A percentile compares a stretch with the other conserved stretches of the same genome.
These are phyloP conservation scores for Aspergillus ostianus DNA, from an alignment of 495 filamentous ascomycete genomes.

Conservation along the genomic window DNA sequence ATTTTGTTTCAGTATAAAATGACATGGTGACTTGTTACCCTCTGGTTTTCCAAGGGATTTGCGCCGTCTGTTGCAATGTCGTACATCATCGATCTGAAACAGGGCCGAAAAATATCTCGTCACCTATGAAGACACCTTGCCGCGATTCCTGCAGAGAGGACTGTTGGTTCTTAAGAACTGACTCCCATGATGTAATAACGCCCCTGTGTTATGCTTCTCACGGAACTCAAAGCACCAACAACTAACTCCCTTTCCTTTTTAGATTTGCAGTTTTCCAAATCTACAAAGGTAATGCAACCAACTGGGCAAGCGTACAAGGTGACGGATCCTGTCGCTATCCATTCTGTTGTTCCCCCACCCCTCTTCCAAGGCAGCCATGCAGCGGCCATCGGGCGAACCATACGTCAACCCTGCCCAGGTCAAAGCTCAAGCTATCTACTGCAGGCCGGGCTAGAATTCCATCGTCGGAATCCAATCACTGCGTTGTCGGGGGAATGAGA, in stretches of 20 bases:
- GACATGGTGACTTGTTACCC: not conserved
- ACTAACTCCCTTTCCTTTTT: not conserved
- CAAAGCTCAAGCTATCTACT: constrained; percentile 19
- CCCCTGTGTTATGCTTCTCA: not conserved
- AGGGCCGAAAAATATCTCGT: not conserved
- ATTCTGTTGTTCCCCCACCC: not conserved
- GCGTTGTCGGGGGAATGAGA: constrained; percentile 5
- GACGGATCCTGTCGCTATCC: not conserved
- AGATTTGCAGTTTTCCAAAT: too few species aligned
- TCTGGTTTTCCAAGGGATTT: not conserved
- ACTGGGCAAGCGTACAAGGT: not conserved
- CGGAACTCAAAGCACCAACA: not conserved
- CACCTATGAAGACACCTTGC: not conserved
- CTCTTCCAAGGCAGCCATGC: constrained; percentile 13
- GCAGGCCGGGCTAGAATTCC: constrained; percentile 4
- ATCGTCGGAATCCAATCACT: constrained; percentile 7
- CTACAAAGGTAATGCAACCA: not conserved
- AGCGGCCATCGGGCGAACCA: constrained; percentile 3
- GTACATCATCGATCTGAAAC: not conserved
- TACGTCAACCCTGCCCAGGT: constrained; percentile 13
- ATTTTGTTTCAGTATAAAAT: not conserved
- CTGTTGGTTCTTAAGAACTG: not conserved
- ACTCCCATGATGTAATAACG: not conserved
- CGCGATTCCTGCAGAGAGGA: not conserved
- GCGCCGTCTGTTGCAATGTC: not conserved